Evolutionary conservation across 148 eudicot species (phyloP), one percentile per base, ranked within the genome.

Genomic region (Camellia sinensis): DNA sequence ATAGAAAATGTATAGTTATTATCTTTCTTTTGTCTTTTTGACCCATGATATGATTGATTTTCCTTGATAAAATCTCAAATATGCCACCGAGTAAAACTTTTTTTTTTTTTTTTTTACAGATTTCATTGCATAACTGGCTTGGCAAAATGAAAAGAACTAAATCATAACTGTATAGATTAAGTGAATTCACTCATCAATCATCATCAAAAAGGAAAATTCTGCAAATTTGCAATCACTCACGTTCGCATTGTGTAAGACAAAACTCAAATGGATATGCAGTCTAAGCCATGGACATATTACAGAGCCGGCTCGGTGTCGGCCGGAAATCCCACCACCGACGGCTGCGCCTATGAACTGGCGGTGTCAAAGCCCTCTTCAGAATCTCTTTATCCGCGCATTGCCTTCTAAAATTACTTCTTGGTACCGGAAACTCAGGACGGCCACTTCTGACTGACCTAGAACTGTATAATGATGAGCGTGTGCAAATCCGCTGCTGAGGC

Each of bases 221-320:
- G 6, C 43, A 52, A 52, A 72, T 72, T 21, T 29, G 56, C 65
- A 13, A 8, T 3, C 0, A 15, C 12, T 8, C 11, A 14, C 6
- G 6, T 29, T 74, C 48, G 6, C 7, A 1, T 5, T 7, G 45
- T 56, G n/a, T 22, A 54, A 9, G 4, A 29, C 48, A 56, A 56
- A 22, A 37, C 0, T 68, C 48, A 68, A 15, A 15, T 1, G 46
- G 45, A 37, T 5, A 56, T 14, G 21, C 18, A 81, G 63, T 22
- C 81, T 66, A 91, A 56, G 85, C 87, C 61, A 77, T 78, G 7
- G 97, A 89, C 97, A 90, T 90, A 43, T 43, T 70, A 0, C 89
- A 89, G 79, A 93, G 94, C 4, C 94, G 90, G 78, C 94, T 93
- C 0, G 93, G 97, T 3, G 87, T 88, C 3, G 97, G 90, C 79